Conservation (phyloP, 768 basidiomycete species). For the Tylopilus vinaceipallidus region DNA sequence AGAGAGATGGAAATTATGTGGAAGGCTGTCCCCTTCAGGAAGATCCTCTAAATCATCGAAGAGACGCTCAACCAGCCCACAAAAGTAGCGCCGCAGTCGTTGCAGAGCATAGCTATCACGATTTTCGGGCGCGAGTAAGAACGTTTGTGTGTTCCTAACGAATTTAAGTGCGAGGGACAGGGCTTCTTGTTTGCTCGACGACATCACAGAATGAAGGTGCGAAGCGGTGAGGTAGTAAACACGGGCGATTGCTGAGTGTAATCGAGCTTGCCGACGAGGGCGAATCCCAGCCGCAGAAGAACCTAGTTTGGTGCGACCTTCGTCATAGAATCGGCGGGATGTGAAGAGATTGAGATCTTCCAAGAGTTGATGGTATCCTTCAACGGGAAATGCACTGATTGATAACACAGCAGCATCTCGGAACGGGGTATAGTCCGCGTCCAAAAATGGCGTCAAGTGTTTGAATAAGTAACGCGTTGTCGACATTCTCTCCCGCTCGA, state of each 20-base stretch:
- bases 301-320: slow-evolving; percentile 47
- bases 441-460: slow-evolving; percentile 83
- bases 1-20: slow-evolving; percentile 70
- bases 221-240: slow-evolving; percentile 87
- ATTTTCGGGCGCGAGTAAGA: slow-evolving; percentile 69
- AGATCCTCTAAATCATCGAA: slow-evolving; percentile 73
- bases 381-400: slow-evolving; percentile 81
- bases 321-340: slow-evolving; percentile 81
- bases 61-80: slow-evolving; percentile 82
- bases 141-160: slow-evolving; percentile 76
- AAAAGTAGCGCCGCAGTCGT: slow-evolving; percentile 85
- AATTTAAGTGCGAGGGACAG: slow-evolving; percentile 82
- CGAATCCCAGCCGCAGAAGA: slow-evolving; percentile 47
- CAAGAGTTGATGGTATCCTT: slow-evolving; percentile 74
- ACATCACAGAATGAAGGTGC: slow-evolving; percentile 66
- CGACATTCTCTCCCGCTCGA: slow-evolving; percentile 79
- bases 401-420: slow-evolving; percentile 85
- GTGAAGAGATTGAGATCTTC: slow-evolving; percentile 82
- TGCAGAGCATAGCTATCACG: slow-evolving; percentile 78
- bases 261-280: slow-evolving; percentile 69
- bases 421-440: slow-evolving; percentile 80
- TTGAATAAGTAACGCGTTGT: slow-evolving; percentile 82
- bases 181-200: slow-evolving; percentile 66
- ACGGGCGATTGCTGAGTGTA: slow-evolving; percentile 83
- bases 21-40: slow-evolving; percentile 72